These are phyloP conservation scores for Penstemon eatonii DNA, from an alignment of 257 asterid genomes.

Conservation along the genomic window DNA sequence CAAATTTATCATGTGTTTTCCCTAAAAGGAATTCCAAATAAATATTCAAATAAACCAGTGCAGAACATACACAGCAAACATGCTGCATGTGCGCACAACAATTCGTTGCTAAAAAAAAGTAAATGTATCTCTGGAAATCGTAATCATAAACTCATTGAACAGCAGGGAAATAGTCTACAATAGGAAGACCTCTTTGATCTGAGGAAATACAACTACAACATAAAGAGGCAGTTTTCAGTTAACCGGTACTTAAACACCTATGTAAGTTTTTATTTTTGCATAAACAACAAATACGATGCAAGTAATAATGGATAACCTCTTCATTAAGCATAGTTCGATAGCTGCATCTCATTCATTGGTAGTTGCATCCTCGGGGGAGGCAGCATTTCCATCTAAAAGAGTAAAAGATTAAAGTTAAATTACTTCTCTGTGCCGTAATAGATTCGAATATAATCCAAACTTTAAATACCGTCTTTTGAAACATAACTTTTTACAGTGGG, in stretches of 20 bases:
- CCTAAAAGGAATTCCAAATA: too few relatives aligned
- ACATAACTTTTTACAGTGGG: neutral
- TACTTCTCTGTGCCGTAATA: neutral
- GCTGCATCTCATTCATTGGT: constrained; percentile 52
- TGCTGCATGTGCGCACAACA: too few relatives aligned
- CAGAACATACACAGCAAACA: too few relatives aligned
- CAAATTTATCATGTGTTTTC: too few relatives aligned
- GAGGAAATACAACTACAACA: constrained; percentile 27
- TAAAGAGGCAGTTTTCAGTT: constrained; percentile 21
- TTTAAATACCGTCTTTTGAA: neutral
- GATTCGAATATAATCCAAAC: neutral
- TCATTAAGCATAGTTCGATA: constrained; percentile 26
- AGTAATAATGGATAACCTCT: constrained; percentile 30
- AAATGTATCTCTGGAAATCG: constrained; percentile 19
- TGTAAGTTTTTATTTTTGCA: constrained; percentile 33
- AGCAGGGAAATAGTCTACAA: constrained; percentile 34
- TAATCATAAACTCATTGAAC: constrained; percentile 11
- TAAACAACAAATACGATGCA: constrained; percentile 30
- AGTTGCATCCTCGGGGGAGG: constrained; percentile 52
- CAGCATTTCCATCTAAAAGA: constrained; percentile 56
- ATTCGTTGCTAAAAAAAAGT: too few relatives aligned
- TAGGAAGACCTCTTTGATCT: constrained; percentile 23
- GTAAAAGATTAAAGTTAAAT: constrained; percentile 2
- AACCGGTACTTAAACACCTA: constrained; percentile 25
- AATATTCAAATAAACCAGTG: too few relatives aligned